These are phyloP conservation scores for Aspergillus bertholletiae DNA, from an alignment of 495 filamentous ascomycete genomes.

Conservation along the genomic window DNA sequence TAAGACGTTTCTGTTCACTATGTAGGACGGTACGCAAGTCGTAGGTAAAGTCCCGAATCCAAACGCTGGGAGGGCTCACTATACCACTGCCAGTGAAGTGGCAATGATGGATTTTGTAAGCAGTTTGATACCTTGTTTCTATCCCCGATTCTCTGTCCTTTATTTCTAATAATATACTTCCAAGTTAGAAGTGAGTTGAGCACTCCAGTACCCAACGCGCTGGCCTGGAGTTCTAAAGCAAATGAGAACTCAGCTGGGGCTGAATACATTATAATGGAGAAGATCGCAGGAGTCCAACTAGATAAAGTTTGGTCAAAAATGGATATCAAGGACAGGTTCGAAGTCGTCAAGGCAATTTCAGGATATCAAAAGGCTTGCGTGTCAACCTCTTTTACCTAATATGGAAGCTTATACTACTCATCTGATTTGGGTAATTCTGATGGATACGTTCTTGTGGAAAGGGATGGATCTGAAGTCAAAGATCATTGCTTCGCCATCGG, in stretches of 20 bases:
- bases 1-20: slow-evolving; percentile 27
- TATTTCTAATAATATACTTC: slow-evolving; percentile 5
- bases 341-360: slow-evolving; percentile 25
- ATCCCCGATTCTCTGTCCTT: neutral
- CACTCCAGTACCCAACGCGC: slow-evolving; percentile 20
- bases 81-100: slow-evolving; percentile 38
- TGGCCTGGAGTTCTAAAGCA: slow-evolving; percentile 24
- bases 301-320: slow-evolving; percentile 20
- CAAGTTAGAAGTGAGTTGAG: slow-evolving; percentile 16
- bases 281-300: slow-evolving; percentile 22
- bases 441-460: slow-evolving; percentile 6
- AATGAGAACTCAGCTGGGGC: slow-evolving; percentile 25
- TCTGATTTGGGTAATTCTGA: slow-evolving; percentile 7
- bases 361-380: slow-evolving; percentile 24
- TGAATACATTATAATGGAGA: slow-evolving; percentile 40
- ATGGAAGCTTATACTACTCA: slow-evolving; percentile 27
- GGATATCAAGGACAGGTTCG: slow-evolving; percentile 15
- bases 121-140: neutral
- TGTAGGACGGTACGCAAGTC: slow-evolving; percentile 28
- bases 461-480: slow-evolving; percentile 8
- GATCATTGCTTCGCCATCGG: slow-evolving; percentile 24
- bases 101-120: slow-evolving; percentile 43
- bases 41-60: slow-evolving; percentile 32
- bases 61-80: slow-evolving; percentile 28
- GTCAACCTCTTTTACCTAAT: slow-evolving; percentile 21